Evolutionary conservation across 1,139 yeast genomes (phyloP).

Genomic region (Pichia sp.): DNA sequence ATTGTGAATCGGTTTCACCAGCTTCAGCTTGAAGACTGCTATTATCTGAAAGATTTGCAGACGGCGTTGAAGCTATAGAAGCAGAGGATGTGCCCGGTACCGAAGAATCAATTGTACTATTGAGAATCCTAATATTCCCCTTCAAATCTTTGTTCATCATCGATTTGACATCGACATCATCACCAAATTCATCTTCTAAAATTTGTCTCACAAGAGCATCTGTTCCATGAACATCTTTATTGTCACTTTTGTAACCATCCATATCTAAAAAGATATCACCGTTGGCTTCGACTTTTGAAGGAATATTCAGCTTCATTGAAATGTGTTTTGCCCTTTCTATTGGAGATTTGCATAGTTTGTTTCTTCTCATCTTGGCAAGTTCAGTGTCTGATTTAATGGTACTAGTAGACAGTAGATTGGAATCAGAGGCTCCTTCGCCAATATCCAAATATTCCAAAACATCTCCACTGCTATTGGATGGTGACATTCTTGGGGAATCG

Average conservation of each 20-base stretch:
- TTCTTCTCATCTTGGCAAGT: not conserved
- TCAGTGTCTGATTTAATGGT: not conserved
- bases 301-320: slow-evolving; percentile 71
- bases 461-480: slow-evolving; percentile 31
- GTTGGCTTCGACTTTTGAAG: slow-evolving; percentile 80
- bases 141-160: slow-evolving; percentile 59
- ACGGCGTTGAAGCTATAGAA: slow-evolving; percentile 1
- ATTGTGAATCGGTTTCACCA: slow-evolving; percentile 3
- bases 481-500: slow-evolving; percentile 44
- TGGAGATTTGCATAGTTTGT: slow-evolving; percentile 28
- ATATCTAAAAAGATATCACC: slow-evolving; percentile 91
- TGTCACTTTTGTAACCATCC: slow-evolving; percentile 93
- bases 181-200: slow-evolving; percentile 64
- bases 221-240: slow-evolving; percentile 63
- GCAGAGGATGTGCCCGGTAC: slow-evolving; percentile 17
- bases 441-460: slow-evolving; percentile 48
- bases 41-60: not conserved
- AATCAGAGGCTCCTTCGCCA: slow-evolving; percentile 27
- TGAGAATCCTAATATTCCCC: slow-evolving; percentile 63
- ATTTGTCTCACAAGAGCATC: slow-evolving; percentile 69
- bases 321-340: slow-evolving; percentile 64
- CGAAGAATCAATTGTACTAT: slow-evolving; percentile 27
- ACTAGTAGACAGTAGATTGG: slow-evolving; percentile 7
- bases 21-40: not conserved
- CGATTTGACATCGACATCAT: slow-evolving; percentile 44